phyloP scores from a whole-genome alignment of 129 eudicot species.

The Glebionis coronaria region DNA sequence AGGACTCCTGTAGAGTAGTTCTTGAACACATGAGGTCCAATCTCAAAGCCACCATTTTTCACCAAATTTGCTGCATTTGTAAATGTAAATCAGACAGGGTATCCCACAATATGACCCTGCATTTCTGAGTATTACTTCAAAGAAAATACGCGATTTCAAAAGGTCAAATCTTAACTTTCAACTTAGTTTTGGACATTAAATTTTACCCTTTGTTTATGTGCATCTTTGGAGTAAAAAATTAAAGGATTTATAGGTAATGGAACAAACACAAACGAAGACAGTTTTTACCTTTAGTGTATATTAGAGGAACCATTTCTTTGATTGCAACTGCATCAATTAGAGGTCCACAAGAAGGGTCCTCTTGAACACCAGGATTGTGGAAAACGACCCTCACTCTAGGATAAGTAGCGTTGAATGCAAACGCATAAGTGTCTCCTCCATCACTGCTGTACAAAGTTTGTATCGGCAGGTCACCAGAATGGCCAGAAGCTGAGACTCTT shows the following conservation, averaged over 20 bases:
- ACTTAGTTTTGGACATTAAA: no score
- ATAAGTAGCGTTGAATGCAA: slow-evolving; percentile 48
- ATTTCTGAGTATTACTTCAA: no score
- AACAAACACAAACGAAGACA: no score
- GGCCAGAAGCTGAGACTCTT: slow-evolving; percentile 41
- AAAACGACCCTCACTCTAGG: slow-evolving; percentile 45
- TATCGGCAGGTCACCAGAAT: slow-evolving; percentile 53
- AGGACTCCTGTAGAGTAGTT: slow-evolving; percentile 74
- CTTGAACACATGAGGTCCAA: slow-evolving; percentile 67
- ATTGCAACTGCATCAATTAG: slow-evolving; percentile 67
- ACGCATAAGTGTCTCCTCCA: slow-evolving; percentile 80
- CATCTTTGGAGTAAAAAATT: no score
- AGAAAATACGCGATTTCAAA: neutral
- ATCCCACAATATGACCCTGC: neutral
- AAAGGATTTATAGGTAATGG: no score
- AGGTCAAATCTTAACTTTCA: neutral
- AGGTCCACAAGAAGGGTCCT: slow-evolving; percentile 76
- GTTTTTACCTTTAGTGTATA: slow-evolving; percentile 36
- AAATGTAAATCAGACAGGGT: neutral
- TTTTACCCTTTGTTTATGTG: no score
- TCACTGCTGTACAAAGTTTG: slow-evolving; percentile 61
- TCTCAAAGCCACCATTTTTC: slow-evolving; percentile 77
- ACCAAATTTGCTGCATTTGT: slow-evolving; percentile 53
- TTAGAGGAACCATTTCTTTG: slow-evolving; percentile 43
- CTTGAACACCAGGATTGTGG: slow-evolving; percentile 63